Percentiles rank a stretch among this genome's conserved stretches.
These are phyloP conservation scores for Ogataea neopini DNA, from an alignment of 805 yeast genomes.

Conservation along the genomic window DNA sequence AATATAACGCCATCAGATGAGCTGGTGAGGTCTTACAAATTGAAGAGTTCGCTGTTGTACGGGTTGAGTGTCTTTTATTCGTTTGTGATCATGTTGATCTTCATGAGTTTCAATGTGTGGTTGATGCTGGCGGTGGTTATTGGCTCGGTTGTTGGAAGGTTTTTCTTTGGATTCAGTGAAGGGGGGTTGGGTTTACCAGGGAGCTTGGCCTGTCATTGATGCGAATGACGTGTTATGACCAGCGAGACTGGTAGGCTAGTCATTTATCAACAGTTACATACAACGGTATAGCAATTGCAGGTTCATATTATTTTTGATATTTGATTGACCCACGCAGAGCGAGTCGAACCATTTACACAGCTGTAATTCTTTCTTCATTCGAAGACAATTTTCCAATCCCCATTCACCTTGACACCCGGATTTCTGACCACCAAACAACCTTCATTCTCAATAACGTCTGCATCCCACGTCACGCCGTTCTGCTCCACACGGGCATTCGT, in stretches of 20 bases:
- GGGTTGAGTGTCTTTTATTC: conserved; percentile 45
- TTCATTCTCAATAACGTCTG: conserved; percentile 27
- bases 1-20: conserved; percentile 14
- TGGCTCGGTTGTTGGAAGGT: conserved; percentile 44
- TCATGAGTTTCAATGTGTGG: conserved; percentile 51
- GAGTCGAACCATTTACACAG: too few relatives aligned
- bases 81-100: conserved; percentile 47
- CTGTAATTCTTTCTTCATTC: neutral
- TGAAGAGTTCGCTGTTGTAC: conserved; percentile 36
- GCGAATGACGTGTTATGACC: too few relatives aligned
- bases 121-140: conserved; percentile 44
- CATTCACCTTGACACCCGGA: conserved; percentile 48
- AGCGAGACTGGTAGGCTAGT: too few relatives aligned
- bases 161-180: conserved; percentile 26
- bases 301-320: too few relatives aligned
- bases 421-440: conserved; percentile 41
- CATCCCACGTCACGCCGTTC: conserved; percentile 40
- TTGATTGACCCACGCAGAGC: too few relatives aligned
- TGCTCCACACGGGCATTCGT: conserved; percentile 41
- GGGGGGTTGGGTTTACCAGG: conserved; percentile 13
- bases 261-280: too few relatives aligned
- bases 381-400: conserved; percentile 44
- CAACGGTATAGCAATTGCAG: too few relatives aligned
- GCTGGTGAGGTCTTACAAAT: conserved; percentile 25
- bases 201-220: conserved; percentile 33